Evolutionary conservation across 2,329 filamentous ascomycete species (phyloP).

Genomic region (Colletotrichum lentis): DNA sequence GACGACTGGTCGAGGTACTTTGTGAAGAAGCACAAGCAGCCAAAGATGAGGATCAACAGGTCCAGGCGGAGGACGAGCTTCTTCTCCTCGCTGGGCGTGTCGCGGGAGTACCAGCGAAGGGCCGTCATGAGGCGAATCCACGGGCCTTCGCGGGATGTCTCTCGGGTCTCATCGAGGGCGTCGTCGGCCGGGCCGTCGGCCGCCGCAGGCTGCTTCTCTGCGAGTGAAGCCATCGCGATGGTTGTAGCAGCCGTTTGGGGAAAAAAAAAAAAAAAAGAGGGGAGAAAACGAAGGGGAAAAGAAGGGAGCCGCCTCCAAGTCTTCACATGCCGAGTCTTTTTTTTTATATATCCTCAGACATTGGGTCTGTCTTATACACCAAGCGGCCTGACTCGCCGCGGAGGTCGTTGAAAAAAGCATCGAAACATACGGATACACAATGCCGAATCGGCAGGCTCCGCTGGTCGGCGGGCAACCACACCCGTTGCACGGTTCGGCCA

Average conservation of each 20-base stretch:
- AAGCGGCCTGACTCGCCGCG: slow-evolving; percentile 8
- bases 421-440: neutral
- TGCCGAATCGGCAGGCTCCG: neutral
- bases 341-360: neutral
- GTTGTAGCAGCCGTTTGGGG: neutral
- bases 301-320: neutral
- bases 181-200: slow-evolving; percentile 12
- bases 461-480: neutral
- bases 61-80: slow-evolving; percentile 49
- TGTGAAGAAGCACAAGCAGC: slow-evolving; percentile 52
- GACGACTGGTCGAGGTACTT: slow-evolving; percentile 51
- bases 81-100: slow-evolving; percentile 47
- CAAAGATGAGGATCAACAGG: slow-evolving; percentile 49
- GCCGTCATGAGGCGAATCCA: slow-evolving; percentile 45
- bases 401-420: slow-evolving; percentile 1
- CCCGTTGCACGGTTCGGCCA: slow-evolving; percentile 16
- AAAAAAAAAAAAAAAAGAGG: no score
- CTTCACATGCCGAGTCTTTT: neutral
- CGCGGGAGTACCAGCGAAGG: slow-evolving; percentile 47
- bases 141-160: slow-evolving; percentile 12
- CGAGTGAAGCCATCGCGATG: slow-evolving; percentile 18
- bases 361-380: slow-evolving; percentile 7
- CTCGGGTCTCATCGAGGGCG: slow-evolving; percentile 1
- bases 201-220: slow-evolving; percentile 27
- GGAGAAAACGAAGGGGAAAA: no score